These are phyloP conservation scores for Sporothrix brunneoviolacea DNA, from an alignment of 2,329 filamentous ascomycete genomes.

Conservation along the genomic window DNA sequence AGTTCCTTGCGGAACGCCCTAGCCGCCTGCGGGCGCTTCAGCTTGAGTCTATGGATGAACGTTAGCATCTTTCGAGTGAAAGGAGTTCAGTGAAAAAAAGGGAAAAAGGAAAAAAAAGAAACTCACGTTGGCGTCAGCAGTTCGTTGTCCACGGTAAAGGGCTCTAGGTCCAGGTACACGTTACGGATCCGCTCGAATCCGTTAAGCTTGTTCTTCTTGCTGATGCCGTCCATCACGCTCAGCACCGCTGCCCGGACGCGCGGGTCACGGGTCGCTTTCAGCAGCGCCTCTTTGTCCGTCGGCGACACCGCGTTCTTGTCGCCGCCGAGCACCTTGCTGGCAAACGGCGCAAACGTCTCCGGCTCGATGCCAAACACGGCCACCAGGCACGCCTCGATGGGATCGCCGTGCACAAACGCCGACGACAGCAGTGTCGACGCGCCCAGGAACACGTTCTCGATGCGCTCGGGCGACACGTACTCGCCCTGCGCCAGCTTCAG, in stretches of 20 bases:
- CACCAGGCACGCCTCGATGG: conserved; percentile 72
- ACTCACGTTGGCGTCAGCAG: conserved; percentile 81
- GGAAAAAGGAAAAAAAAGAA: neutral
- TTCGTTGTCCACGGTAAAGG: conserved; percentile 90
- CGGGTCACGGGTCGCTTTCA: conserved; percentile 58
- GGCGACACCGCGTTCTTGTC: conserved; percentile 37
- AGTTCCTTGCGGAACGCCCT: conserved; percentile 48
- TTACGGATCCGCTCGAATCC: conserved; percentile 79
- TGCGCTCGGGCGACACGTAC: conserved; percentile 94
- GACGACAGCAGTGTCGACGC: conserved; percentile 71
- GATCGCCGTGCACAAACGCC: conserved; percentile 88
- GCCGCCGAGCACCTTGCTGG: conserved; percentile 62
- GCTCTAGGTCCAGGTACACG: conserved; percentile 70
- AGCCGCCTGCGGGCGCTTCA: conserved; percentile 52
- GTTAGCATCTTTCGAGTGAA: neutral
- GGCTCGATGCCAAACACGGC: conserved; percentile 85
- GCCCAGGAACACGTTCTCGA: conserved; percentile 89
- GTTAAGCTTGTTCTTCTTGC: conserved; percentile 80
- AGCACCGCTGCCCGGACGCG: conserved; percentile 69
- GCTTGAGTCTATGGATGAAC: conserved; percentile 47
- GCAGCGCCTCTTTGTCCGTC: conserved; percentile 61
- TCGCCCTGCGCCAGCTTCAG: conserved; percentile 96
- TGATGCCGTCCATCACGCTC: conserved; percentile 71
- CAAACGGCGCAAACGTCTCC: conserved; percentile 72
- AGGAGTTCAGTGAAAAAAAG: conserved; percentile 21